These are phyloP conservation scores for Claviceps sorghi DNA, from an alignment of 2,329 filamentous ascomycete genomes.

Conservation along the genomic window DNA sequence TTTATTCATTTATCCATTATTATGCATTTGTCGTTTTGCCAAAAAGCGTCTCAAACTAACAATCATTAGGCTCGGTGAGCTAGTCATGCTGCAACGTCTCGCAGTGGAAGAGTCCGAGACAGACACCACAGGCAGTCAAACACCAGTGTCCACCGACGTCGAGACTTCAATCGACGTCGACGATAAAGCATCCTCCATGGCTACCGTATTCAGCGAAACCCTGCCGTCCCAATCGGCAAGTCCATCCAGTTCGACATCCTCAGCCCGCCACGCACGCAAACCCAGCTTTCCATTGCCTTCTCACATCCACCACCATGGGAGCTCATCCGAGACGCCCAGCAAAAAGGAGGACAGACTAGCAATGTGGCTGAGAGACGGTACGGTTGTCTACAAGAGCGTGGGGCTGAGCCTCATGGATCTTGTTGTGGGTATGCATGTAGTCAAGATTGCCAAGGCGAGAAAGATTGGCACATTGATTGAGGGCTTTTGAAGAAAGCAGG, in stretches of 20 bases:
- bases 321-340: slow-evolving; percentile 18
- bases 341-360: slow-evolving; percentile 35
- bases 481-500: slow-evolving; percentile 6
- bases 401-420: slow-evolving; percentile 54
- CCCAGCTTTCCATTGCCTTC: slow-evolving; percentile 19
- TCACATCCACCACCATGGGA: slow-evolving; percentile 14
- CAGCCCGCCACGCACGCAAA: slow-evolving; percentile 14
- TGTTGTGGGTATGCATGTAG: slow-evolving; percentile 42
- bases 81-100: slow-evolving; percentile 46
- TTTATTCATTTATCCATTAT: too few species aligned
- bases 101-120: slow-evolving; percentile 25
- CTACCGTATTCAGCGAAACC: slow-evolving; percentile 21
- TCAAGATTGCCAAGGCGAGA: slow-evolving; percentile 40
- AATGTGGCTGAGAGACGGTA: slow-evolving; percentile 44
- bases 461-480: slow-evolving; percentile 38
- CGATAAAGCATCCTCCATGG: slow-evolving; percentile 24
- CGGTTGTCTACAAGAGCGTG: slow-evolving; percentile 56
- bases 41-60: not conserved
- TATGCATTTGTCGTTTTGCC: too few species aligned
- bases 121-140: slow-evolving; percentile 16
- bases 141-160: slow-evolving; percentile 6
- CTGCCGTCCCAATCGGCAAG: slow-evolving; percentile 15
- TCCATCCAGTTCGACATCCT: slow-evolving; percentile 17
- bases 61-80: slow-evolving; percentile 51
- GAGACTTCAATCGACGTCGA: slow-evolving; percentile 17